Evolutionary conservation across 1,284 basidiomycete genomes (phyloP).

Genomic region (Papiliotrema terrestris): DNA sequence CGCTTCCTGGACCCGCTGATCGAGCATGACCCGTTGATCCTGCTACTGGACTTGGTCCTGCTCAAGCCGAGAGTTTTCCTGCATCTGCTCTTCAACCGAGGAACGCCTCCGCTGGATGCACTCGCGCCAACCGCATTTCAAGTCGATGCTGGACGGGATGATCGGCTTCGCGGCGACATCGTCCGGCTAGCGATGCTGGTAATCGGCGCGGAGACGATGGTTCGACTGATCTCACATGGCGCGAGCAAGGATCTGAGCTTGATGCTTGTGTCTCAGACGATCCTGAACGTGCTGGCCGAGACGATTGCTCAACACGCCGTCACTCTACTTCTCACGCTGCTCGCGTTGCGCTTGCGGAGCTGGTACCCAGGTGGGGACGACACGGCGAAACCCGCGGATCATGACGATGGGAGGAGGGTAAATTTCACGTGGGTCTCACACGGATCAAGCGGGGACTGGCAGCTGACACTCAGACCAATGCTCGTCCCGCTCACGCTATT

Average conservation of each 20-base stretch:
- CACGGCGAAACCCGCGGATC: neutral
- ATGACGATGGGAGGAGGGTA: constrained; percentile 29
- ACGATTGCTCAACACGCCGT: constrained; percentile 31
- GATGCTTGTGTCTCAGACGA: neutral
- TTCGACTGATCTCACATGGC: constrained; percentile 8
- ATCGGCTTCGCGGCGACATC: constrained; percentile 5
- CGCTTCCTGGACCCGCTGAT: constrained; percentile 84
- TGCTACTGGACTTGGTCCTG: constrained; percentile 79
- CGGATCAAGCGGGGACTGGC: neutral
- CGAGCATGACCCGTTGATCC: constrained; percentile 73
- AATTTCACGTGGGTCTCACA: constrained; percentile 30
- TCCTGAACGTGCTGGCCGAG: constrained; percentile 19
- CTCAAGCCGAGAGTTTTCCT: constrained; percentile 82
- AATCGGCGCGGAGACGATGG: constrained; percentile 25
- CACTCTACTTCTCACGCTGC: constrained; percentile 25
- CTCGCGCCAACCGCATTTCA: neutral
- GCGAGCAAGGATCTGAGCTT: neutral
- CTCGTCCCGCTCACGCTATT: constrained; percentile 75
- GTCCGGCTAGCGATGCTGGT: constrained; percentile 15
- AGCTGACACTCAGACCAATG: constrained; percentile 55
- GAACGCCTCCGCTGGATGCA: constrained; percentile 55
- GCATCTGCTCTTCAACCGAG: constrained; percentile 85
- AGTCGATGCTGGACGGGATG: neutral
- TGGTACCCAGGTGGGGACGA: constrained; percentile 23
- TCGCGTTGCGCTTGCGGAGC: constrained; percentile 15